Conservation (phyloP, 352 stramenopile genomes). For the Phytophthora melonis region DNA sequence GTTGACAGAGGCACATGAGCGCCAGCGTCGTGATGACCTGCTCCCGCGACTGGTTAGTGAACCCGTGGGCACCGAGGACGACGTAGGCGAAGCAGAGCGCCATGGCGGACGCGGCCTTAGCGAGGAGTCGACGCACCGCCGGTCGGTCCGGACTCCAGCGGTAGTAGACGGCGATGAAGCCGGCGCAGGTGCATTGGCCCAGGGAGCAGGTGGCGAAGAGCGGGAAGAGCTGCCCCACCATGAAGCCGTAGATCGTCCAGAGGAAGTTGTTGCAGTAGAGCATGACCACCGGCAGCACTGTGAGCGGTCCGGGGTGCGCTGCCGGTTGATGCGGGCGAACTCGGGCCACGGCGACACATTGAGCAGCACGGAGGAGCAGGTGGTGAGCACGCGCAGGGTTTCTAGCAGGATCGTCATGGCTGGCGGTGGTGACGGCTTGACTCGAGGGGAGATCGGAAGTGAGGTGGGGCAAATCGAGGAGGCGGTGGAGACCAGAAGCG, state of each 20-base stretch:
- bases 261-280: constrained; percentile 51
- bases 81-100: constrained; percentile 43
- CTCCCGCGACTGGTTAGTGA: constrained; percentile 38
- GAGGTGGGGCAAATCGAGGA: constrained; percentile 11
- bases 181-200: constrained; percentile 41
- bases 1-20: constrained; percentile 44
- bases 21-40: constrained; percentile 46
- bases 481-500: constrained; percentile 3
- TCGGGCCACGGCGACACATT: constrained; percentile 49
- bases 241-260: constrained; percentile 59
- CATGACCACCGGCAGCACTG: constrained; percentile 47
- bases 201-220: constrained; percentile 50
- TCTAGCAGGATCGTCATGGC: constrained; percentile 47
- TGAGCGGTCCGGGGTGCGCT: constrained; percentile 44
- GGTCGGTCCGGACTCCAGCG: constrained; percentile 40
- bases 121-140: constrained; percentile 25
- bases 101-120: constrained; percentile 36
- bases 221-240: constrained; percentile 53
- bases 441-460: constrained; percentile 24
- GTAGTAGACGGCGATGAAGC: constrained; percentile 54
- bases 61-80: constrained; percentile 30
- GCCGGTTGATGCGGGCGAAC: constrained; percentile 49
- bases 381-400: constrained; percentile 42
- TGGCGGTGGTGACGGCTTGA: not conserved
- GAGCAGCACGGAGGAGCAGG: constrained; percentile 44